Evolutionary conservation across 2,329 filamentous ascomycete genomes (phyloP), one percentile per base, ranked within the genome.

Genomic region (Sporothrix curviconia): DNA sequence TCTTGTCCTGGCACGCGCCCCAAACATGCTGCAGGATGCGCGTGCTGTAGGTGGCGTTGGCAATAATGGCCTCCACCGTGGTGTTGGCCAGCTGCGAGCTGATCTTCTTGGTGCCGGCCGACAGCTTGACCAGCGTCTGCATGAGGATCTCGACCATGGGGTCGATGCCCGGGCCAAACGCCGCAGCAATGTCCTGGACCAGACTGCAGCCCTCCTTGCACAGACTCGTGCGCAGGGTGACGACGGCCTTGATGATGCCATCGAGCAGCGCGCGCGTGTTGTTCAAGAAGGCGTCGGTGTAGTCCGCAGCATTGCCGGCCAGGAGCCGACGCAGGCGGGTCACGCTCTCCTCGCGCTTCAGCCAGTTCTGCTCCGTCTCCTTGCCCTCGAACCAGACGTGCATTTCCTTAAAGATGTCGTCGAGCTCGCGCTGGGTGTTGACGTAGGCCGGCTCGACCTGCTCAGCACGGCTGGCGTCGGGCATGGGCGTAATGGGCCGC

Each of bases 361-460:
- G 70, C 92, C 92, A 97, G 67, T 97, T 97, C 59, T 89, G 84
- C 68, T 97, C 92, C 0, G 87, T 84, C 73, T 97, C 92, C 68
- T 80, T 90, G 54, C 92, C 92, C 64, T 96, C 91, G 61, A 96
- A 96, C 68, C 81, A 80, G 55, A 79, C 78, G 32, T 85, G 77
- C 89, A 97, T 96, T 32, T 89, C 86, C 63, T 83, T 84, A 68
- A 96, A 85, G 1, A 87, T 84, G 25, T 95, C 91, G 60, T 96
- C 92, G n/a, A 97, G 76, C 68, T 96, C 91, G 64, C 90, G 82
- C 63, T 86, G 79, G 1, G 91, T 92, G 65, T 92, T 90, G 57
- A 96, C 84, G 67, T 92, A 91, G 28, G 87, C 76, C 2, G 92
- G 90, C 55, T 95, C 90, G 64, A 95, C 82, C 3, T 78, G 73